Base-by-base conservation (phyloP, 2,329 filamentous ascomycete genomes). In the Cryoendolithus antarcticus region DNA sequence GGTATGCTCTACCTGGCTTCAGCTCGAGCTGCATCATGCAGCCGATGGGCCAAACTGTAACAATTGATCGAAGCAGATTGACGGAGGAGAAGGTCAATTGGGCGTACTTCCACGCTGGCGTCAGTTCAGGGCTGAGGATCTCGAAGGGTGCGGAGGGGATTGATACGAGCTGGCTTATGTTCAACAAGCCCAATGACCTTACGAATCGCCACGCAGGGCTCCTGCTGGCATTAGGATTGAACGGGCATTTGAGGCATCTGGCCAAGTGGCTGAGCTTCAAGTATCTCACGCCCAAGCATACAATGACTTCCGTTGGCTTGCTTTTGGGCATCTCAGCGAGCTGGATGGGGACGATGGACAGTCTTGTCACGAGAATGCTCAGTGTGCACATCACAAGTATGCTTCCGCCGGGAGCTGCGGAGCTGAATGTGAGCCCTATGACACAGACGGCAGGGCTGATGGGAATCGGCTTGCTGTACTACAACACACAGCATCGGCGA, bases 241-340 rank as follows among this genome's bases (percentile, higher is more conserved):
- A 95, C 51, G 93, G 91, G 0, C 93, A 98, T 62, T 67, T 98
- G n/a, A 91, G 85, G 50, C 82, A 78, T 6, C 74, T 98, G 21
- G 91, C 91, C 2, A 96, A 96, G 65, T 98, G 91, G 89, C 81
- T 98, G 32, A 89, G 88, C 6, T 98, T 96, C 72, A 96, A 95
- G 56, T 98, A 98, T 51, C 68, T 98, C n/a, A 98, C 91, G 0
- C 89, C 91, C 1, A 98, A 98, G 55, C 93, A 98, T 60, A 93
- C 88, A 19, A 98, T 98, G 91, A 96, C 91, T 15, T 96, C 91
- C 1, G 89, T 98, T 39, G 91, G 91, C 7, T 69, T 98, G n/a
- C 70, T 98, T 3, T 70, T 98, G 1, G 91, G 91, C 1, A 69
- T 98, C 11, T 88, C 91, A 6, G 91, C 85, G 19, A 96, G 91